These are phyloP conservation scores for Hortiboletus flavorubellus DNA, from an alignment of 768 basidiomycete species.

Conservation along the genomic window DNA sequence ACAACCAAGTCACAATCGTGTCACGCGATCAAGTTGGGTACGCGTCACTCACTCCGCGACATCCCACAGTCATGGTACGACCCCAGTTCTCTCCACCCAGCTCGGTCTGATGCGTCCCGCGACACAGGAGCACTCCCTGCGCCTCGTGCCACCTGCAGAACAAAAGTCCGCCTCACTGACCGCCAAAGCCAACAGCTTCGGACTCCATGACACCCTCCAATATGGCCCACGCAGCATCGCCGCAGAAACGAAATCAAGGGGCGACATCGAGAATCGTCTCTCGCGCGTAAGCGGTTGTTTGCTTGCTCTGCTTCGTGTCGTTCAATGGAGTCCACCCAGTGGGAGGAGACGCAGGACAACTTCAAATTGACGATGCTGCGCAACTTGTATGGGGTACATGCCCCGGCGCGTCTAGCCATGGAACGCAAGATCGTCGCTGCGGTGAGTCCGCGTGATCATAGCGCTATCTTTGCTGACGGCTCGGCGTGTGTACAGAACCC, in stretches of 20 bases:
- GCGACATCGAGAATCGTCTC: constrained; percentile 64
- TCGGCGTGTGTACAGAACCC: constrained; percentile 45
- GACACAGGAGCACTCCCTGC: constrained; percentile 47
- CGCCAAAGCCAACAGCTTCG: constrained; percentile 69
- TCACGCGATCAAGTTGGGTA: constrained; percentile 21
- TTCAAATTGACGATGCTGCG: constrained; percentile 81
- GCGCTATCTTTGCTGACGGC: not conserved
- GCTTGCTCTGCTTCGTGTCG: not conserved
- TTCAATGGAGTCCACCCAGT: constrained; percentile 46
- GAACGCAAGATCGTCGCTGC: constrained; percentile 82
- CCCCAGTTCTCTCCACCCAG: not conserved
- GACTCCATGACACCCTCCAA: constrained; percentile 84
- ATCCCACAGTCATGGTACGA: constrained; percentile 21
- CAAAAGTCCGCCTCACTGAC: constrained; percentile 61
- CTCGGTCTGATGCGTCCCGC: not conserved
- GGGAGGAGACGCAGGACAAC: constrained; percentile 92
- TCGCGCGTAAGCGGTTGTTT: constrained; percentile 56
- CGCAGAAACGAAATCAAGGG: constrained; percentile 61
- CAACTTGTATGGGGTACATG: constrained; percentile 80
- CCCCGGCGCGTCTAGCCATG: constrained; percentile 89
- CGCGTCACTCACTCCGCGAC: constrained; percentile 11
- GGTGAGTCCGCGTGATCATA: constrained; percentile 37
- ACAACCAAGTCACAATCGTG: constrained; percentile 27
- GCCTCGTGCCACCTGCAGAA: constrained; percentile 56
- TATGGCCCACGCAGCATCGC: constrained; percentile 84